Evolutionary conservation across 2,329 filamentous ascomycete species (phyloP).

Genomic region (Hypoxylon sp.): DNA sequence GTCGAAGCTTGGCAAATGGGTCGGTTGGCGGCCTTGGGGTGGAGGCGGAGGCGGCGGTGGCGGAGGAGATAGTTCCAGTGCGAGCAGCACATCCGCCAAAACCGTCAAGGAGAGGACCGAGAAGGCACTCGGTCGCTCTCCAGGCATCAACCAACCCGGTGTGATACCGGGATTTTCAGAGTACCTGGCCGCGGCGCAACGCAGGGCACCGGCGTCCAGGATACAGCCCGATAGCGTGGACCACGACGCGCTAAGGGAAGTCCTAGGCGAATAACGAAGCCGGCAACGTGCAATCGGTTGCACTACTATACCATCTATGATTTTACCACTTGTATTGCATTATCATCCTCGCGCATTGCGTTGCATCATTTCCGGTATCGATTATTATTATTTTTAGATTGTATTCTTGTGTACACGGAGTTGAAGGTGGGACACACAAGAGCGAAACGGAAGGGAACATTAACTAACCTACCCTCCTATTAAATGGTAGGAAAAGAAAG

Average conservation of each 20-base stretch:
- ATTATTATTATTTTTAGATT: neutral
- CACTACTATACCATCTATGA: no score
- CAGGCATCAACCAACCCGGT: slow-evolving; percentile 84
- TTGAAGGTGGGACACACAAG: neutral
- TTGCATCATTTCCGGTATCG: neutral
- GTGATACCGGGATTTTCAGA: slow-evolving; percentile 77
- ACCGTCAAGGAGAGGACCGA: slow-evolving; percentile 50
- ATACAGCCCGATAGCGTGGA: slow-evolving; percentile 70
- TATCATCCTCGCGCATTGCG: neutral
- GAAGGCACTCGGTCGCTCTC: slow-evolving; percentile 60
- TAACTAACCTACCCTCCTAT: neutral
- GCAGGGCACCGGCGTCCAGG: slow-evolving; percentile 64
- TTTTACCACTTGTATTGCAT: slow-evolving; percentile 8
- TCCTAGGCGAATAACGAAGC: slow-evolving; percentile 59
- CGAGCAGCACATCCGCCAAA: slow-evolving; percentile 51
- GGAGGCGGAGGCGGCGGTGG: slow-evolving; percentile 33
- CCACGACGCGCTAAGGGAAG: slow-evolving; percentile 70
- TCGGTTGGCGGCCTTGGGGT: slow-evolving; percentile 57
- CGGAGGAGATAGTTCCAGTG: slow-evolving; percentile 35
- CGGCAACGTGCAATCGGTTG: no score
- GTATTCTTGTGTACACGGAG: neutral
- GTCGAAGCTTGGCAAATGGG: slow-evolving; percentile 57
- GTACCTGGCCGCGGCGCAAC: slow-evolving; percentile 64
- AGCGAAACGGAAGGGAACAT: neutral
- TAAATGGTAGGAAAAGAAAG: slow-evolving; percentile 7